phyloP scores from a whole-genome alignment of 805 yeast species.

The Candida khao-thaluensis region DNA sequence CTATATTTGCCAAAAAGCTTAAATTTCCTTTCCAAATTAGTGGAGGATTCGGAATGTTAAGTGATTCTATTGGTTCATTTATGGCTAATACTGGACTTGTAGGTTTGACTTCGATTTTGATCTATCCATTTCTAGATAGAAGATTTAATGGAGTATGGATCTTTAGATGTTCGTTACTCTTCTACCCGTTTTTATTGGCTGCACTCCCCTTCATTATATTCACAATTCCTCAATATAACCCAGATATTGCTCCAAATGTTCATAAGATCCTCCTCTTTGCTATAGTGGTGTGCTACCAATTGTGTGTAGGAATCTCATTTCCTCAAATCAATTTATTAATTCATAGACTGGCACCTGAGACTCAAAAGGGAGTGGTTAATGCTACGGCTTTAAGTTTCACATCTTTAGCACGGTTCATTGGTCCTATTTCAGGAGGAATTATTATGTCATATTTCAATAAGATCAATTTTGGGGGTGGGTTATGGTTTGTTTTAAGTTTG shows the following conservation, averaged over 20 bases:
- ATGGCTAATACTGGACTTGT: conserved; percentile 36
- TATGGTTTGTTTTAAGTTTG: conserved; percentile 29
- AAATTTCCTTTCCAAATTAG: conserved; percentile 31
- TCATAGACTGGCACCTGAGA: conserved; percentile 33
- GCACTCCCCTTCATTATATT: conserved; percentile 31
- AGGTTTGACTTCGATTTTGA: conserved; percentile 40
- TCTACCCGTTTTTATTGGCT: conserved; percentile 32
- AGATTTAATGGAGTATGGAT: conserved; percentile 14
- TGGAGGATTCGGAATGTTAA: conserved; percentile 35
- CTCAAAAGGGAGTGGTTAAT: conserved; percentile 36
- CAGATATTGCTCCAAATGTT: conserved; percentile 25
- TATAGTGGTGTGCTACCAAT: conserved; percentile 29
- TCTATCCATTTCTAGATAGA: conserved; percentile 33
- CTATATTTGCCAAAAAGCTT: conserved; percentile 23
- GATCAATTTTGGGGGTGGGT: conserved; percentile 35
- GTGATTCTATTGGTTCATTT: conserved; percentile 30
- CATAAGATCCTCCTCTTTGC: conserved; percentile 26
- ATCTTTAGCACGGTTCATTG: conserved; percentile 31
- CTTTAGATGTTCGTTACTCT: conserved; percentile 26
- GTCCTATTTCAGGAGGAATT: conserved; percentile 34
- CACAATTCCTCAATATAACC: conserved; percentile 28
- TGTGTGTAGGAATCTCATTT: conserved; percentile 32
- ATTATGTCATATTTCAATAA: conserved; percentile 31
- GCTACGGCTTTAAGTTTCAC: conserved; percentile 32
- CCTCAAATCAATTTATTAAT: conserved; percentile 34